Evolutionary conservation across 139 green algal species (phyloP), one percentile per base, ranked within the genome.

Genomic region (Micromonas pusilla): DNA sequence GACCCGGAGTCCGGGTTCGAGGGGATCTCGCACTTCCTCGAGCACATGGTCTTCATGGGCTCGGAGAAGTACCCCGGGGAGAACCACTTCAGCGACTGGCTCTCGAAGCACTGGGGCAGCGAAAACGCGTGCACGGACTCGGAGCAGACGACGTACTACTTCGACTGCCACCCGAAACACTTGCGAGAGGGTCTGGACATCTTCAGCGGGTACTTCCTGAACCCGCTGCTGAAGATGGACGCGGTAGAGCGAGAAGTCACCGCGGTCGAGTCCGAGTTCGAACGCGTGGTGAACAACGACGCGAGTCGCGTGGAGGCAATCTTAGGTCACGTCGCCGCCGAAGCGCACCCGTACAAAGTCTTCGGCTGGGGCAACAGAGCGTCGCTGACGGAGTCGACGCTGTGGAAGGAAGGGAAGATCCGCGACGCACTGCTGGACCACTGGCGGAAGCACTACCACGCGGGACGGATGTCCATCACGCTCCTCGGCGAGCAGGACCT

Each of bases 21-120:
- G 85, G 93, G 93, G 0, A 79, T 97, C 54, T 89, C 76, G 37
- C 94, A 97, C 84, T 97, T 96, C 80, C 80, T 98, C 78, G 96
- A 99, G 85, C 96, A 99, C 86, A 99, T 99, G 96, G 89, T 99
- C 52, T 98, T 99, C 89, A 99, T 99, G 95, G 95, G 96, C 74
- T 96, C 87, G 73, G 83, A 86, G 26, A 89, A 91, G 73, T 98
- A 88, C 84, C 93, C 95, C 0, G 86, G 94, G 64, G 95, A 99
- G 74, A 97, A 98, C 62, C 93, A 97, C 16, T 99, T 97, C 78
- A 94, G 97, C 64, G 81, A 90, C 1, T 99, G 87, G 82, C 84
- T 99, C 0, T 88, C 83, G 2, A 80, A 86, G 1, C 83, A 98
- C 70, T 91, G 89, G 2, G 95, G 95, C 37, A 76, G 79, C 0